These are phyloP conservation scores for Mortierella sp. DNA, from an alignment of 371 early-diverging fungal species.

Conservation along the genomic window DNA sequence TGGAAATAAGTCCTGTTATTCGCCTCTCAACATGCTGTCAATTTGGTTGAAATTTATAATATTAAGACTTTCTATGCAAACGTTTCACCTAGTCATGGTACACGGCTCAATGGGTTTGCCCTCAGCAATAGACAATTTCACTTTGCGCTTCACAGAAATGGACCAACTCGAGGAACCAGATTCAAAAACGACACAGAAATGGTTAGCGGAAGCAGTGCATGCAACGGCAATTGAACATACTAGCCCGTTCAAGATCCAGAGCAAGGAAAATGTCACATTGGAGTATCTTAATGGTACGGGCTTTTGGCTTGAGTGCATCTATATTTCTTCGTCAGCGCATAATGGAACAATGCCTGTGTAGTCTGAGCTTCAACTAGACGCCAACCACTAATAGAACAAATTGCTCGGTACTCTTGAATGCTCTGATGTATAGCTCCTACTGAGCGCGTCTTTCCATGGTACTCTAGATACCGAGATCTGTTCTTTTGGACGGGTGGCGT, in stretches of 20 bases:
- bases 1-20: background rate
- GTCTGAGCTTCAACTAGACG: background rate
- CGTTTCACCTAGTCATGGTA: constrained; percentile 66
- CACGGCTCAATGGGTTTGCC: constrained; percentile 78
- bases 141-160: constrained; percentile 76
- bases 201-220: constrained; percentile 70
- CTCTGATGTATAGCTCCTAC: constrained; percentile 15
- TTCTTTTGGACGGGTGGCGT: constrained; percentile 76
- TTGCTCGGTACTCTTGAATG: background rate
- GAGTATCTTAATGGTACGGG: constrained; percentile 66
- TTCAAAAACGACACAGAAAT: constrained; percentile 64
- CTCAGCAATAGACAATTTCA: constrained; percentile 73
- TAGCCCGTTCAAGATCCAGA: constrained; percentile 32
- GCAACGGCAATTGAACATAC: constrained; percentile 27
- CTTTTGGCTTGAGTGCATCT: background rate
- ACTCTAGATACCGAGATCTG: constrained; percentile 77
- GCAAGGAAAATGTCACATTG: constrained; percentile 60
- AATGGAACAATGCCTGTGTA: background rate
- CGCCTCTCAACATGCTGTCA: background rate
- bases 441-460: constrained; percentile 87
- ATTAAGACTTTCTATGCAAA: constrained; percentile 5
- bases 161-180: constrained; percentile 71
- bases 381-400: background rate
- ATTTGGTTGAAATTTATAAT: background rate
- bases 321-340: background rate